Conservation (phyloP, 2,329 filamentous ascomycete genomes). For the Colletotrichum chlorophyti region DNA sequence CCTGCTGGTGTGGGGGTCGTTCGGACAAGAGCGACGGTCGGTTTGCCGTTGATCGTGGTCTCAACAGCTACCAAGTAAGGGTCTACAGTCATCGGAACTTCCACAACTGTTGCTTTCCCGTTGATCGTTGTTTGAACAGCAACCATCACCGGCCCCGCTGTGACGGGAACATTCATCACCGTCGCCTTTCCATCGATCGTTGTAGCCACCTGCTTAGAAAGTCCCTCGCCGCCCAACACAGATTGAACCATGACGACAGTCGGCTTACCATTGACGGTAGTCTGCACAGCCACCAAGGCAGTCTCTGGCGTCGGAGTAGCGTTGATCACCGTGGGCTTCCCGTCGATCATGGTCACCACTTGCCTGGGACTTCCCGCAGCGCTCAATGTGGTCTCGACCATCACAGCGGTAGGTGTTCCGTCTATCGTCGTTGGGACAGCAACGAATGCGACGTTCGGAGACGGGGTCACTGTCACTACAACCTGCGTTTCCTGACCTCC, state of each 20-base stretch:
- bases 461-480: constrained; percentile 23
- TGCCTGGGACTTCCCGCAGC: background rate
- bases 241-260: constrained; percentile 28
- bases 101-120: constrained; percentile 4
- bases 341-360: background rate
- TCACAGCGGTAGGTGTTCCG: background rate
- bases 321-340: background rate
- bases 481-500: constrained; percentile 20
- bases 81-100: background rate
- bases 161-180: too few species aligned
- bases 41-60: constrained; percentile 27
- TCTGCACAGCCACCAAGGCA: constrained; percentile 9
- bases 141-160: too few species aligned
- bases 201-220: constrained; percentile 30
- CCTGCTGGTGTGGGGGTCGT: constrained; percentile 31
- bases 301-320: background rate
- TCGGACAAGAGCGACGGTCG: constrained; percentile 27
- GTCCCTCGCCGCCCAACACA: too few species aligned
- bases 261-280: constrained; percentile 25
- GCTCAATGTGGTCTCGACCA: background rate
- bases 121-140: background rate
- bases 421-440: constrained; percentile 3
- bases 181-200: constrained; percentile 34
- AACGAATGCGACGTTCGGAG: background rate
- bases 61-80: constrained; percentile 1